These are phyloP conservation scores for Prunus armeniaca DNA, from an alignment of 306 rosid genomes.

Conservation along the genomic window DNA sequence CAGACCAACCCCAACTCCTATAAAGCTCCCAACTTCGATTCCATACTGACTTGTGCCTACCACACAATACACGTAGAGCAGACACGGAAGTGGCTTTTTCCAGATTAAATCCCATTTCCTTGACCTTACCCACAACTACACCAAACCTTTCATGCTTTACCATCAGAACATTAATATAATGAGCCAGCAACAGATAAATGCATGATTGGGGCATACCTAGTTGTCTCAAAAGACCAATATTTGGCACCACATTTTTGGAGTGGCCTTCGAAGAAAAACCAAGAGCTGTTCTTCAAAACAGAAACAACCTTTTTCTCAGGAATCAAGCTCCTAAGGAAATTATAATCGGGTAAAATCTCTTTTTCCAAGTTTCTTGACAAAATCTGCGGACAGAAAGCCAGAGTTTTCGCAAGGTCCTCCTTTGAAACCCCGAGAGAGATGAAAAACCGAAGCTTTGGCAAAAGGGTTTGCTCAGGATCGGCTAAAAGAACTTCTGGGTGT, in stretches of 20 bases:
- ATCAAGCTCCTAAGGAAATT: conserved; percentile 16
- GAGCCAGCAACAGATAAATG: not conserved
- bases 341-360: conserved; percentile 18
- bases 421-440: conserved; percentile 29
- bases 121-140: conserved; percentile 18
- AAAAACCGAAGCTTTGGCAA: not conserved
- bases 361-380: conserved; percentile 13
- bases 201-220: conserved; percentile 9
- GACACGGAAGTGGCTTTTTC: not conserved
- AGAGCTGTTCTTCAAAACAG: not conserved
- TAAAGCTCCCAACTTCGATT: conserved; percentile 24
- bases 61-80: conserved; percentile 24
- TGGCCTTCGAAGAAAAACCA: not conserved
- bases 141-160: not conserved
- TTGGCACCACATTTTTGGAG: not conserved
- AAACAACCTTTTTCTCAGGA: conserved; percentile 10
- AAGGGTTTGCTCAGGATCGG: conserved; percentile 30
- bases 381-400: not conserved
- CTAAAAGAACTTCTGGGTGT: conserved; percentile 1
- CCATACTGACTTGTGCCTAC: conserved; percentile 34
- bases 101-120: conserved; percentile 2
- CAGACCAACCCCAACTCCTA: conserved; percentile 50
- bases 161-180: not conserved
- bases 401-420: conserved; percentile 5
- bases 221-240: conserved; percentile 26